A percentile compares a stretch with the other conserved stretches of the same genome.
These are phyloP conservation scores for Pseudogymnoascus sp. DNA, from an alignment of 2,329 filamentous ascomycete genomes.

Conservation along the genomic window DNA sequence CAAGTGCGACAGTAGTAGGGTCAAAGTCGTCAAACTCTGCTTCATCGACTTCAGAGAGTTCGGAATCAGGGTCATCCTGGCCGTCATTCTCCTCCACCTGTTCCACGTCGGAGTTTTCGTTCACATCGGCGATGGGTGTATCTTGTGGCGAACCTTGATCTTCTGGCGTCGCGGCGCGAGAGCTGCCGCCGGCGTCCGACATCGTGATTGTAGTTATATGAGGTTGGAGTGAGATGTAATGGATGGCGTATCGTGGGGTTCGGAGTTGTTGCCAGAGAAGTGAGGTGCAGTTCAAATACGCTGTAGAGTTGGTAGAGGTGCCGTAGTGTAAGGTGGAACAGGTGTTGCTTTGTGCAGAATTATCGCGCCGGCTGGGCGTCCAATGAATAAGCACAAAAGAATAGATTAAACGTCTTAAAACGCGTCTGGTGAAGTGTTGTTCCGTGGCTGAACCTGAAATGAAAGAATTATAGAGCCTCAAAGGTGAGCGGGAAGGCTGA, in stretches of 20 bases:
- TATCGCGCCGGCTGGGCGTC: neutral
- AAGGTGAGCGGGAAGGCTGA: constrained; percentile 4
- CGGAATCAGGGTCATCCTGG: constrained; percentile 41
- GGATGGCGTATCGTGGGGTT: neutral
- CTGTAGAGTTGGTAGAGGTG: neutral
- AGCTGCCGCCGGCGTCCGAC: constrained; percentile 1
- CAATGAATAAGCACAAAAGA: neutral
- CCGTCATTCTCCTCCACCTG: constrained; percentile 19
- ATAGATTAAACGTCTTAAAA: neutral
- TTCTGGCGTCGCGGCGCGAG: neutral
- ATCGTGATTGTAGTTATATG: neutral
- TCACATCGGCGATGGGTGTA: neutral
- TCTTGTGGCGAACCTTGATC: neutral
- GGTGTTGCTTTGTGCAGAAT: neutral
- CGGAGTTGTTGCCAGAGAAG: neutral
- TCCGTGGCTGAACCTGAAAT: neutral
- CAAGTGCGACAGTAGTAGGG: constrained; percentile 52
- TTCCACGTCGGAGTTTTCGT: constrained; percentile 3
- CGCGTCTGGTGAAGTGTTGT: constrained; percentile 6
- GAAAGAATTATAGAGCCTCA: constrained; percentile 10
- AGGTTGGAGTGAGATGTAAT: neutral
- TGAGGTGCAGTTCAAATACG: neutral
- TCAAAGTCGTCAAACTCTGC: constrained; percentile 64
- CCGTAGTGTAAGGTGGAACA: neutral
- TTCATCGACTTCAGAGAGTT: constrained; percentile 61